A percentile compares a stretch with the other conserved stretches of the same genome.
Evolutionary conservation across 2,329 filamentous ascomycete species (phyloP).

Genomic region (Microsporum ferrugineum): DNA sequence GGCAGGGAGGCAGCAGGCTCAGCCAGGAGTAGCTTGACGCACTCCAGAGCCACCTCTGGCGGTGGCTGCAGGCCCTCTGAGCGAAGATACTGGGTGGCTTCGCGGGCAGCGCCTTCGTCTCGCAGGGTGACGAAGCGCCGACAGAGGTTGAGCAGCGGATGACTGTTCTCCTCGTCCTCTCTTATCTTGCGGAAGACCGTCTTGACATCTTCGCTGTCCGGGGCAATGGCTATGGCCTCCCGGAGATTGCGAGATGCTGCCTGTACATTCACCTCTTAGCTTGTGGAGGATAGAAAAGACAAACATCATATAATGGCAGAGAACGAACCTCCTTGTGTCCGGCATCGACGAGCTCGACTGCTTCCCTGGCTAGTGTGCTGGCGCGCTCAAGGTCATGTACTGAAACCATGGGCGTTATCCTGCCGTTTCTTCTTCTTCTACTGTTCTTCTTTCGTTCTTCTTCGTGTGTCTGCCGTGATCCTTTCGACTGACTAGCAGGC

Average conservation of each 20-base stretch:
- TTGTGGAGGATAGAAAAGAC: no score
- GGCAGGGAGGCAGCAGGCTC: constrained; percentile 28
- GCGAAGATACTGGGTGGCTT: constrained; percentile 33
- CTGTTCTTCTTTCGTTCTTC: no score
- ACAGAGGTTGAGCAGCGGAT: constrained; percentile 36
- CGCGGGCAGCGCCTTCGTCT: constrained; percentile 35
- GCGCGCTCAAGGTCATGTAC: constrained; percentile 36
- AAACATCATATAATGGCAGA: background rate
- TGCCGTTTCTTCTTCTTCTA: background rate
- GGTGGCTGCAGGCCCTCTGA: constrained; percentile 35
- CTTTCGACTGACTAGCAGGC: background rate
- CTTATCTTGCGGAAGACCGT: constrained; percentile 36
- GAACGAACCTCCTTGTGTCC: constrained; percentile 35
- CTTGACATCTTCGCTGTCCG: constrained; percentile 36
- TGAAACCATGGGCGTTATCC: constrained; percentile 31
- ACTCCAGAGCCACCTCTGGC: constrained; percentile 33
- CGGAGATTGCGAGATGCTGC: constrained; percentile 38
- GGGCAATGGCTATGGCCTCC: constrained; percentile 38
- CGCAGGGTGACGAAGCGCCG: constrained; percentile 32
- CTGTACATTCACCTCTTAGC: constrained; percentile 18
- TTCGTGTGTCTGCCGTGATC: background rate
- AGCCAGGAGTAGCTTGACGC: constrained; percentile 33
- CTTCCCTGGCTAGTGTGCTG: constrained; percentile 36
- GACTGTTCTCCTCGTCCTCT: constrained; percentile 31
- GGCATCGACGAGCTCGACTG: constrained; percentile 36